These are phyloP conservation scores for Mortierella sp. DNA, from an alignment of 371 early-diverging fungal genomes.

Conservation along the genomic window DNA sequence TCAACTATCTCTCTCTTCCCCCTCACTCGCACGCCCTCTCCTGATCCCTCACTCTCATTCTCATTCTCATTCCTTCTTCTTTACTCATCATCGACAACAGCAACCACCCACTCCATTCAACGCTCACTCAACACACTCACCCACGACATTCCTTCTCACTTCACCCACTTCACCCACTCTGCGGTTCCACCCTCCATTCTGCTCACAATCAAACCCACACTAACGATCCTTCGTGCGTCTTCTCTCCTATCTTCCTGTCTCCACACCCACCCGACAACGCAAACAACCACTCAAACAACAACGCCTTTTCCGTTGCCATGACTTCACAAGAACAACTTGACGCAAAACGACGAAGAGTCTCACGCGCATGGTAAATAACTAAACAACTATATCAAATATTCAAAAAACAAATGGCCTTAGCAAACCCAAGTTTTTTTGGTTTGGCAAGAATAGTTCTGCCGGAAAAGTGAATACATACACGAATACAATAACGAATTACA, in stretches of 20 bases:
- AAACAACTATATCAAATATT: background rate
- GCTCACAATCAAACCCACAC: background rate
- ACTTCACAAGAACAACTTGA: constrained; percentile 49
- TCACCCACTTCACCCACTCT: background rate
- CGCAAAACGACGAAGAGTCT: constrained; percentile 60
- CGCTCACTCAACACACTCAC: background rate
- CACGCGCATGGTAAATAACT: constrained; percentile 57
- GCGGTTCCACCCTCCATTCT: background rate
- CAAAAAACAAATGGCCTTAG: background rate
- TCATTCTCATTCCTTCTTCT: background rate
- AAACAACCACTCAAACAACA: background rate
- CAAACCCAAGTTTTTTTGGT: background rate
- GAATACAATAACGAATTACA: background rate
- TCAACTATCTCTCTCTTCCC: background rate
- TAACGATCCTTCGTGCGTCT: background rate
- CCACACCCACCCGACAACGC: background rate
- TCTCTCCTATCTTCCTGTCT: background rate
- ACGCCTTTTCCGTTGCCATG: constrained; percentile 20
- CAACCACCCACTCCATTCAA: background rate
- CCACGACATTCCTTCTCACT: background rate
- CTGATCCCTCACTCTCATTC: background rate
- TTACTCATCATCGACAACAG: background rate
- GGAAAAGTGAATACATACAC: background rate
- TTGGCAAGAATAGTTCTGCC: constrained; percentile 10
- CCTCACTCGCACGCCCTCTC: background rate